Base-by-base conservation (phyloP, 2,329 filamentous ascomycete genomes). In the Aspergillus clavatus region DNA sequence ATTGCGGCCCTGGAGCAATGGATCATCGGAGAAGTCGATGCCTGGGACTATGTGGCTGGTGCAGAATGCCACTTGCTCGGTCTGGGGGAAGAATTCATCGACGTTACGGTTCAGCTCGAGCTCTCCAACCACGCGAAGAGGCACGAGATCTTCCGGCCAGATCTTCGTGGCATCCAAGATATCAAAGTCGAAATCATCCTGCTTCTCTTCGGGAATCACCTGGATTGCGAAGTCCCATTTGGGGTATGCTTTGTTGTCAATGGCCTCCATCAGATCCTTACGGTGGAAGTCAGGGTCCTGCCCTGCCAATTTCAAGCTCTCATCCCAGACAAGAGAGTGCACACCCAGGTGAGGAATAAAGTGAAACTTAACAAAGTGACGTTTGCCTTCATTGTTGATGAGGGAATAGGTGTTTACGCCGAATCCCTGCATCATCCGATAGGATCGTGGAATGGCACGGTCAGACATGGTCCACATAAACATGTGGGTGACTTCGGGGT, bases 181-280 rank as follows among this genome's bases (percentile, higher is more conserved):
- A 57, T 93, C 88, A 49, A 93, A 91, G 5, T 91, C 87, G 49
- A 91, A 94, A 12, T 87, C 80, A 50, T 91, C 75, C 61, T 87
- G 80, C 39, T 82, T 77, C 7, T 75, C 76, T 52, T 91, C 87
- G 0, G 84, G 79, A 18, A 93, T 78, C 3, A 83, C 75, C 59
- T 94, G 88, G n/a, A 94, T 82, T 35, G 85, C 86, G 47, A 93
- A 87, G 59, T 85, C 84, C 86, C 86, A 93, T 58, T 82, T 85
- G 7, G 87, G 86, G 56, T 76, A 89, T 0, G 76, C 74, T 5
- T 85, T 84, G 12, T 73, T 81, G 10, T 85, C 81, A 41, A 93
- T 91, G 5, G 87, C 86, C 48, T 86, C 81, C 58, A 76, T 77
- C 0, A 93, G 72, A 53, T 91, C 87, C 63, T 87, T 88, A 46